A percentile compares a stretch with the other conserved stretches of the same genome.
These are phyloP conservation scores for Coelastrella sp. DNA, from an alignment of 139 green algal species.

Conservation along the genomic window DNA sequence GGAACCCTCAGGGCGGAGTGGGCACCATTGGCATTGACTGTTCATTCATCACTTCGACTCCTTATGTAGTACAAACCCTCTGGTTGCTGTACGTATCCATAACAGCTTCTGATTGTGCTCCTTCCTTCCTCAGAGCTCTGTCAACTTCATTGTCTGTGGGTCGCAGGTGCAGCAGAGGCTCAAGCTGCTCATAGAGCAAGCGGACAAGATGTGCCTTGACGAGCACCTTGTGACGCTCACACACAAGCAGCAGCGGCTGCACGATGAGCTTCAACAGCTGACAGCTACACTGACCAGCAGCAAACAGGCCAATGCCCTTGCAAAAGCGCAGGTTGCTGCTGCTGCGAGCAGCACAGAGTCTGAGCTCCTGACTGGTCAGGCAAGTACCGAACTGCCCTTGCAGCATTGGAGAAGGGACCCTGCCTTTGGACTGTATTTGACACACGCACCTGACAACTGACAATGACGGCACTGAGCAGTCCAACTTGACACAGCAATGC, in stretches of 20 bases:
- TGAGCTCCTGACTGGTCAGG: neutral
- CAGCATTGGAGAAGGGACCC: neutral
- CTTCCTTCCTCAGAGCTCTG: neutral
- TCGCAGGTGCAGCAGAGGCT: constrained; percentile 1
- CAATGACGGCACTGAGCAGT: too few relatives aligned
- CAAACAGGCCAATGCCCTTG: constrained; percentile 29
- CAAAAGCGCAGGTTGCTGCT: neutral
- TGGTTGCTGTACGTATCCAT: neutral
- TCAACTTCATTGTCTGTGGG: neutral
- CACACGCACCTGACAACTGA: too few relatives aligned
- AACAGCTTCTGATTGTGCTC: neutral
- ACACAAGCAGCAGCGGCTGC: neutral
- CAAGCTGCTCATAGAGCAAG: constrained; percentile 14
- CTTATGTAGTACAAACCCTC: too few relatives aligned
- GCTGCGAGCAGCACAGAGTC: neutral
- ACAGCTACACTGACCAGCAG: constrained; percentile 4
- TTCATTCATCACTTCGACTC: neutral
- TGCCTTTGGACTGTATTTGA: neutral
- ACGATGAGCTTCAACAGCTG: constrained; percentile 15
- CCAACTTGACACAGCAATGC: too few relatives aligned
- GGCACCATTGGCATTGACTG: too few relatives aligned
- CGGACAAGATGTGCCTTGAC: neutral
- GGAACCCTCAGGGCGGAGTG: too few relatives aligned
- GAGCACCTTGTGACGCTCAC: neutral
- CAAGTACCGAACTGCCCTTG: neutral